Conservation (phyloP, 257 asterid species). For the Capsicum pubescens region DNA sequence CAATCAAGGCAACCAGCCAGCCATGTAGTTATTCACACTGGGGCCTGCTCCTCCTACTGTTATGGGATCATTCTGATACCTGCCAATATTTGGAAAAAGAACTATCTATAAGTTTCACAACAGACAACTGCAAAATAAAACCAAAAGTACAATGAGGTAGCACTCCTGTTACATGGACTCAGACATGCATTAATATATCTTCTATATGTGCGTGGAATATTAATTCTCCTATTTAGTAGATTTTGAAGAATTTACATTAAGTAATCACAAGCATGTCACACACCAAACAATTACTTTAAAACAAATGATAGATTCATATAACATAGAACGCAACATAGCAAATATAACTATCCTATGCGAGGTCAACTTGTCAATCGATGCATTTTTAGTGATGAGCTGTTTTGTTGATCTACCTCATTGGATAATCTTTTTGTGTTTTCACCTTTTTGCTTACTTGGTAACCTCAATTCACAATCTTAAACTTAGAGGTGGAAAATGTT, state of each 20-base stretch:
- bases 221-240: not conserved
- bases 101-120: not conserved
- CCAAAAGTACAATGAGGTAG: not conserved
- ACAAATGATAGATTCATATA: not conserved
- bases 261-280: not conserved
- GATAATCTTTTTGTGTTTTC: not conserved
- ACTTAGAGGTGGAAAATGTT: not conserved
- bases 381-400: not conserved
- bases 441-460: not conserved
- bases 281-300: not conserved
- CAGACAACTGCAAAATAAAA: not conserved
- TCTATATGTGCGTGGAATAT: not conserved
- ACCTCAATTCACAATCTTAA: not conserved
- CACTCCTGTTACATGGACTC: not conserved
- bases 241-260: not conserved
- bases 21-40: slow-evolving; percentile 84
- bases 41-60: slow-evolving; percentile 82
- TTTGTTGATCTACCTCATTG: not conserved
- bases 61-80: slow-evolving; percentile 75
- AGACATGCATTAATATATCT: not conserved
- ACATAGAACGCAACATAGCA: not conserved
- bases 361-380: not conserved
- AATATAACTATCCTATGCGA: not conserved
- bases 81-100: slow-evolving; percentile 36
- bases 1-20: slow-evolving; percentile 82